These are phyloP conservation scores for Anastatica hierochuntica DNA, from an alignment of 345 rosid genomes.

Conservation along the genomic window DNA sequence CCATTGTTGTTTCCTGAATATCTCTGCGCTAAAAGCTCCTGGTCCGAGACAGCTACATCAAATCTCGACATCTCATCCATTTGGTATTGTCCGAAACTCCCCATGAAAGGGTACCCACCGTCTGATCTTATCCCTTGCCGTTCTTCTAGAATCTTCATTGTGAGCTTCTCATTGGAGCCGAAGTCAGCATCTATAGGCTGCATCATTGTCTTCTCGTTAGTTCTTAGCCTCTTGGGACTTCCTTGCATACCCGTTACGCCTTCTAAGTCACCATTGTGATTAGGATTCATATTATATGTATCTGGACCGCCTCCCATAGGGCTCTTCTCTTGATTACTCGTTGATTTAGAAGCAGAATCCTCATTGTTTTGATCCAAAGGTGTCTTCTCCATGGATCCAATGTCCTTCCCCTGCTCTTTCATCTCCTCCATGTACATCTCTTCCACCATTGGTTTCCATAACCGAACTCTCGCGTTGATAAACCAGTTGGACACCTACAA, in stretches of 20 bases:
- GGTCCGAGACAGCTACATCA: slow-evolving; percentile 36
- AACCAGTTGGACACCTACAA: slow-evolving; percentile 99
- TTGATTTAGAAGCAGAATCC: slow-evolving; percentile 51
- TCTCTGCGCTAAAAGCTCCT: slow-evolving; percentile 63
- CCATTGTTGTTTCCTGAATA: slow-evolving; percentile 54
- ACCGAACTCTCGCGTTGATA: slow-evolving; percentile 95
- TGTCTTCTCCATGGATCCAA: slow-evolving; percentile 47
- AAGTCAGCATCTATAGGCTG: slow-evolving; percentile 35
- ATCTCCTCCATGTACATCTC: slow-evolving; percentile 90
- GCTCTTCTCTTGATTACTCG: slow-evolving; percentile 38
- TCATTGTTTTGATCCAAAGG: slow-evolving; percentile 53
- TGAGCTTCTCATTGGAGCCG: slow-evolving; percentile 30
- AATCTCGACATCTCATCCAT: slow-evolving; percentile 78
- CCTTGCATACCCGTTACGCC: slow-evolving; percentile 49
- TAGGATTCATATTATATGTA: slow-evolving; percentile 42
- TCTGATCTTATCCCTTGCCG: slow-evolving; percentile 40
- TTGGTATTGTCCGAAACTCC: slow-evolving; percentile 85
- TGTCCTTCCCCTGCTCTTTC: slow-evolving; percentile 57
- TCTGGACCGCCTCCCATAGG: slow-evolving; percentile 33
- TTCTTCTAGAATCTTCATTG: slow-evolving; percentile 52
- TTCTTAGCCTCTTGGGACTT: slow-evolving; percentile 73
- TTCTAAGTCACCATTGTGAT: slow-evolving; percentile 63
- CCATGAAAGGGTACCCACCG: slow-evolving; percentile 73
- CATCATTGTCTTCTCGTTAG: slow-evolving; percentile 39
- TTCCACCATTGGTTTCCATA: slow-evolving; percentile 99